Evolutionary conservation across 495 filamentous ascomycete species (phyloP).

Genomic region (Neurospora sp.): DNA sequence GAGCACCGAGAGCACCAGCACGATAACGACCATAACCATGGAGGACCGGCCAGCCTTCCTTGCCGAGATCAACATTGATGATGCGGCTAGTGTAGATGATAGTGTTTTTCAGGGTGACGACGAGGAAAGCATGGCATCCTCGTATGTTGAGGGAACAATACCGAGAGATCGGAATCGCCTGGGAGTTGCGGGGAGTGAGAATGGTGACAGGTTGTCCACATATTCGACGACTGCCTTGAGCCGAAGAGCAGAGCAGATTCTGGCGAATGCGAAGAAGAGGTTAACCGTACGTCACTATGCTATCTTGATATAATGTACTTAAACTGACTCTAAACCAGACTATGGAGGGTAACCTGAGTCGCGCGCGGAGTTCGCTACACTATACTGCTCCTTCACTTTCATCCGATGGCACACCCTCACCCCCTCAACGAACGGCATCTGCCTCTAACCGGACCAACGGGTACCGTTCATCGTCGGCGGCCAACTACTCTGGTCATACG

Average conservation of each 20-base stretch:
- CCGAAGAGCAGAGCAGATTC: conserved; percentile 73
- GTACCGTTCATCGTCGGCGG: conserved; percentile 8
- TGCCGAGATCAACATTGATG: conserved; percentile 49
- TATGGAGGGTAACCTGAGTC: conserved; percentile 81
- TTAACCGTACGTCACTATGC: conserved; percentile 55
- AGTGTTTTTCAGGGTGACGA: conserved; percentile 50
- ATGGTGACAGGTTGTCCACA: conserved; percentile 23
- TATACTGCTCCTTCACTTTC: conserved; percentile 48
- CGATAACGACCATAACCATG: conserved; percentile 38
- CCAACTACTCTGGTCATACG: conserved; percentile 21
- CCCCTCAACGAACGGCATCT: conserved; percentile 28
- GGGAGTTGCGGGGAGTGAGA: conserved; percentile 16
- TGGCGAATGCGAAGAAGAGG: conserved; percentile 82
- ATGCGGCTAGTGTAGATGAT: conserved; percentile 44
- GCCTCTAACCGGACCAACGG: conserved; percentile 16
- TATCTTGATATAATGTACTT: background rate
- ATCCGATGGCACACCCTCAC: conserved; percentile 38
- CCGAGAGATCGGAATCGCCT: conserved; percentile 12
- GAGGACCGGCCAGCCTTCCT: conserved; percentile 35
- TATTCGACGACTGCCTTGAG: conserved; percentile 67
- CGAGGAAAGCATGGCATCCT: conserved; percentile 47
- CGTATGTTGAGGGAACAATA: conserved; percentile 31
- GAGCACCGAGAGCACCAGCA: conserved; percentile 41
- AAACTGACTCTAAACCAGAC: conserved; percentile 41
- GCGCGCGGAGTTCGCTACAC: conserved; percentile 64